Evolutionary conservation across 176 grass and related monocot species (phyloP).

Genomic region (Phoenix dactylifera): DNA sequence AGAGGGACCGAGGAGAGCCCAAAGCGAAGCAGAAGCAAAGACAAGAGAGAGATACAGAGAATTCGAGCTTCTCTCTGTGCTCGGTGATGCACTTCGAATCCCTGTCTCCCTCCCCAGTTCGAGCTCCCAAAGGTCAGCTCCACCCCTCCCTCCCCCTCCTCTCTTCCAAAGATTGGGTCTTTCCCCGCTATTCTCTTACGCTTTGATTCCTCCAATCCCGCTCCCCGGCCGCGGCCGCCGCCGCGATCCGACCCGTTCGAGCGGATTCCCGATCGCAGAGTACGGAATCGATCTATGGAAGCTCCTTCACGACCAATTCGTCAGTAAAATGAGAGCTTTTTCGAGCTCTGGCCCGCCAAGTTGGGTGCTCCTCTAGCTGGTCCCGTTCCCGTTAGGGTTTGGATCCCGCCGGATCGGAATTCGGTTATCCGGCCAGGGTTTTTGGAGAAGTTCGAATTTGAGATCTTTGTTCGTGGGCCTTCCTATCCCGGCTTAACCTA

Average conservation of each 20-base stretch:
- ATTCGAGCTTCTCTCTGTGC: background rate
- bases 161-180: background rate
- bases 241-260: background rate
- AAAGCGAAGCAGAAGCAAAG: background rate
- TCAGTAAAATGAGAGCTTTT: background rate
- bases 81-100: background rate
- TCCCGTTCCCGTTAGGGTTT: constrained; percentile 9
- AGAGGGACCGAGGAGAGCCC: too few species aligned
- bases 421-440: background rate
- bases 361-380: background rate
- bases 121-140: constrained; percentile 6
- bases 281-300: background rate
- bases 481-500: background rate
- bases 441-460: constrained; percentile 1
- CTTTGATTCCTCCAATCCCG: constrained; percentile 5
- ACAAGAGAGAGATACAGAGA: background rate
- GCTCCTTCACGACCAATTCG: background rate
- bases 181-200: background rate
- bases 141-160: background rate
- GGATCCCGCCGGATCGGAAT: background rate
- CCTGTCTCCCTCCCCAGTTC: background rate
- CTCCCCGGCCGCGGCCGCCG: background rate
- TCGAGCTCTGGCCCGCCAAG: background rate
- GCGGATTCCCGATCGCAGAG: background rate
- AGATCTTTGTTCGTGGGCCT: background rate